Conservation (phyloP, 2,329 filamentous ascomycete species). For the Alternaria alternata region DNA sequence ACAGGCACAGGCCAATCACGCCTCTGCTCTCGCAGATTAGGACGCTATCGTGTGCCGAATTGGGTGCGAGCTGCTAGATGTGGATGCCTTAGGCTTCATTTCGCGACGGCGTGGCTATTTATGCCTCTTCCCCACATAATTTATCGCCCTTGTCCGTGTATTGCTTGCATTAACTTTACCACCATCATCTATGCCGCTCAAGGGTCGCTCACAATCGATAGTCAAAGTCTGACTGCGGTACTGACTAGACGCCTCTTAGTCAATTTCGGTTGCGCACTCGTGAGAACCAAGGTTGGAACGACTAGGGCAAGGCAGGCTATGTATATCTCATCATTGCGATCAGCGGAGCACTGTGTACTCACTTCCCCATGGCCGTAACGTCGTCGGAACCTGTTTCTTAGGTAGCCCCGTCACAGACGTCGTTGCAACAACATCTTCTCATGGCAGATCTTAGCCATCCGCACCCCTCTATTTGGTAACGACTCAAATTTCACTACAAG, state of each 20-base stretch:
- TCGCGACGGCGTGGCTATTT: not conserved
- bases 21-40: not conserved
- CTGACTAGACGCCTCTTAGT: not conserved
- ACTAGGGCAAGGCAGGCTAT: not conserved
- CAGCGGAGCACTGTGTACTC: too few relatives aligned
- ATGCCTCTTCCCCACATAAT: conserved; percentile 1
- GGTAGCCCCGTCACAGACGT: too few relatives aligned
- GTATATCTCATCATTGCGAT: not conserved
- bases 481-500: too few relatives aligned
- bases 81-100: not conserved
- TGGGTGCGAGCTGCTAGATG: conserved; percentile 2
- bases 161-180: not conserved
- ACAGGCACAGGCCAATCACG: conserved; percentile 7
- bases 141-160: not conserved
- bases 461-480: too few relatives aligned
- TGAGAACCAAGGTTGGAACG: not conserved
- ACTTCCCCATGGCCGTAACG: too few relatives aligned
- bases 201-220: not conserved
- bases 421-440: too few relatives aligned
- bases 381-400: too few relatives aligned
- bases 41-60: not conserved
- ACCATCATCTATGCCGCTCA: not conserved
- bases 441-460: too few relatives aligned
- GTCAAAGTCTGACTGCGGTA: not conserved
- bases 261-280: not conserved